Evolutionary conservation across 208 protist genomes (phyloP).

Genomic region (Kentomonas sorsogonicus): DNA sequence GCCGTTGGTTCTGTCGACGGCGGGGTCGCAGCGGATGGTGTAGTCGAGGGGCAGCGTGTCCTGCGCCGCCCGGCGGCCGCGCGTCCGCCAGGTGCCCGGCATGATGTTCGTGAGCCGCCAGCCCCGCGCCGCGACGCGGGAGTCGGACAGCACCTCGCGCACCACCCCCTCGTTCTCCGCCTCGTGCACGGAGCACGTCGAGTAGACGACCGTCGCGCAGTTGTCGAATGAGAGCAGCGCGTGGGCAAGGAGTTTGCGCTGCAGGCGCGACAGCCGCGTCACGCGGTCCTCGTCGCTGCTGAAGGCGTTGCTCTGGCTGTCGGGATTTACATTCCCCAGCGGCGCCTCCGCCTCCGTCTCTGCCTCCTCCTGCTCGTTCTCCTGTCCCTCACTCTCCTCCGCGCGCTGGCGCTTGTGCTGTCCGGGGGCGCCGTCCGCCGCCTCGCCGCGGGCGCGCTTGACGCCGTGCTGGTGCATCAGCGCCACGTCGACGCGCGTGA

Average conservation of each 20-base stretch:
- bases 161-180: slow-evolving; percentile 89
- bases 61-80: slow-evolving; percentile 20
- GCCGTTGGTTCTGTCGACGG: slow-evolving; percentile 67
- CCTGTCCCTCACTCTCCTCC: slow-evolving; percentile 14
- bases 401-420: background rate
- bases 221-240: slow-evolving; percentile 83
- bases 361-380: background rate
- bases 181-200: slow-evolving; percentile 88
- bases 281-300: slow-evolving; percentile 63
- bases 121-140: slow-evolving; percentile 61
- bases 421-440: background rate
- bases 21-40: slow-evolving; percentile 83
- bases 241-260: slow-evolving; percentile 85
- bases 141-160: slow-evolving; percentile 68
- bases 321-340: slow-evolving; percentile 29
- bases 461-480: slow-evolving; percentile 33
- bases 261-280: slow-evolving; percentile 66
- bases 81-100: slow-evolving; percentile 50
- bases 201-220: slow-evolving; percentile 88
- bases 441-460: background rate
- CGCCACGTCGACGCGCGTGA: slow-evolving; percentile 79
- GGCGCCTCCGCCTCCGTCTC: slow-evolving; percentile 11
- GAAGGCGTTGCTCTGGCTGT: slow-evolving; percentile 37
- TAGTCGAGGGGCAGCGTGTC: slow-evolving; percentile 55
- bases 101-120: slow-evolving; percentile 85